Base-by-base conservation (phyloP, 306 rosid genomes). In the Casuarina equisetifolia region DNA sequence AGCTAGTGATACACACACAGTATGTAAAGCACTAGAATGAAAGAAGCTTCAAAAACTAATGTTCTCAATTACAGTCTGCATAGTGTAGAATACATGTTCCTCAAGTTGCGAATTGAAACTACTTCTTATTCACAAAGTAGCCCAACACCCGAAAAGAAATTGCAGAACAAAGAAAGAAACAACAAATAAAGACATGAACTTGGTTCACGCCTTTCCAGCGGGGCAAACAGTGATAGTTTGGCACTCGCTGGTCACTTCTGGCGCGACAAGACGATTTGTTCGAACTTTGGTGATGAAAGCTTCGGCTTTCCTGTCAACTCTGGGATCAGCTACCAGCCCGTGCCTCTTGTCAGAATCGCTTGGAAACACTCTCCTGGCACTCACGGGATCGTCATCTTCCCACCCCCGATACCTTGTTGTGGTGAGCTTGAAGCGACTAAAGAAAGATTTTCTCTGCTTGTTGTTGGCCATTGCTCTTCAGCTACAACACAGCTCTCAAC, bases 271-370 rank as follows among this genome's bases (percentile, higher is more conserved):
- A 63, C 79, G 78, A 84, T 75, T 79, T 74, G 80, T 88, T 78
- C 83, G 93, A 59, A 88, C 71, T 75, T 48, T 46, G 78, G 86
- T 69, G 71, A 94, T 90, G 80, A 39, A 90, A 74, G 64, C 91
- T 1, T 84, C 79, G 20, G 98, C 97, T 69, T 83, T 92, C 78
- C 61, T 77, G 66, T 94, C 91, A 76, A 94, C 88, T 43, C 78
- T 89, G 70, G 90, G 98, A 74, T 90, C 97, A 12, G 94, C 97
- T 0, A 90, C 93, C 4, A 91, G 87, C 79, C 80, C 85, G 0
- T 83, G 78, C 9, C 80, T 88, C 82, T 74, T 89, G 81, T 94
- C 98, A 32, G 81, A 93, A 9, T 92, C 95, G 62, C 97, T 94
- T 2, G 96, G 97, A 94, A 93, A 92, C 25, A 90, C 87, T 86